Base-by-base conservation (phyloP, 2,329 filamentous ascomycete genomes). In the Neospermospora avenae region DNA sequence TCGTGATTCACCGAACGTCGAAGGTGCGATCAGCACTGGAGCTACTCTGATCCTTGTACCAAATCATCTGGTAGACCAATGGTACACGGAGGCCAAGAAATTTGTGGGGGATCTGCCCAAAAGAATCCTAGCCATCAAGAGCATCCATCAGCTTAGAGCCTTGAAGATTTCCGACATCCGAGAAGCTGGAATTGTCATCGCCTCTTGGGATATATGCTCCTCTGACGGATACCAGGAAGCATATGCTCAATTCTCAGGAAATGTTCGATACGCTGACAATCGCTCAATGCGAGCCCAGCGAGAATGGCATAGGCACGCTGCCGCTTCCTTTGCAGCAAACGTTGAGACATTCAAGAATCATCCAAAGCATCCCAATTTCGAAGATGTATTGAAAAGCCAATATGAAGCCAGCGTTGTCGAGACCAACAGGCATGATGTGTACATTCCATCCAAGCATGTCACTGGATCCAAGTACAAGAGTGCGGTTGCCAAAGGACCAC, bases 11-110 rank as follows among this genome's bases (percentile, higher is more conserved):
- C 46, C 35, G n/a, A n/a, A 57, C 8, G 31, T 41, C n/a, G 20
- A 24, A 3, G 57, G 55, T 5, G n/a, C 22, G 4, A 67, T 73
- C 16, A 70, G 79, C 0, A 72, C 79, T 0, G 77, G 81, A 16
- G 85, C 84, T 4, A 88, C 85, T 0, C 69, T 89, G 2, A 80
- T 88, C 28, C 69, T 89, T 0, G 81, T 83, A 6, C 85, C 85
- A 0, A 62, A 70, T 0, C 79, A 82, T 52, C 74, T 89, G 4
- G 72, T 80, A 1, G 67, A 74, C 5, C 86, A 89, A 67, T 89
- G 86, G 86, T 67, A 69, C 8, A 68, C 71, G 0, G 85, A 89
- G 63, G 77, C 84, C 14, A 51, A 66, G 2, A 81, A 81, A 54
- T 85, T 81, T 67, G 46, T 66, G 25, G 22, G n/a, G 22, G 0